Base-by-base conservation (phyloP, 768 basidiomycete species). In the Pulveroboletus sp. region DNA sequence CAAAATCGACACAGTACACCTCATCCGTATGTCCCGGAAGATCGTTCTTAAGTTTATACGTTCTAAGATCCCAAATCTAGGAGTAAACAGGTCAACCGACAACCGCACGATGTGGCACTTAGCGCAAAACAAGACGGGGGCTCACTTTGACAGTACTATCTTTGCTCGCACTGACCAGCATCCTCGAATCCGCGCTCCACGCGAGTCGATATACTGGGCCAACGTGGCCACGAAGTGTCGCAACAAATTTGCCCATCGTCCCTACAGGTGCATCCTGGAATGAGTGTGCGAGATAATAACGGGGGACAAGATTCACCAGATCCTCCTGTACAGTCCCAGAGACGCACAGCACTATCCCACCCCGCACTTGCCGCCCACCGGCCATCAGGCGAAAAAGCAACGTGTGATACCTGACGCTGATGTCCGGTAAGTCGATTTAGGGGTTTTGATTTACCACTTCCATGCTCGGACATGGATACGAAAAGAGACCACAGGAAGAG, bases 1-100 rank as follows among this genome's bases (percentile, higher is more conserved):
- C 94, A 64, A 97, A 99, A 69, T 98, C 95, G 14, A 99, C 95
- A 61, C 95, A 97, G 70, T 97, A 98, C 31, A 99, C 94, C 66
- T 99, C 95, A 57, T 99, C 95, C 2, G 88, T 90, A 65, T 99
- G 95, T 17, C 95, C 95, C 0, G 94, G 92, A 16, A 99, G 81
- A 66, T 99, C 95, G 7, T 80, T 83, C 63, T 91, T 89, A 53
- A 99, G 82, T 70, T 99, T 98, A 69, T 90, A 92, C 6, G 93
- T 97, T 67, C 91, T 94, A 47, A 98, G 75, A 67, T 97, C 91
- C 95, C 95, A 98, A 20, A 97, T 84, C 93, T 65, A 51, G n/a
- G 10, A 19, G 38, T 8, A 25, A 9, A 37, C 5, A 5, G 6
- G 14, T 52, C 11, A 34, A n/a, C 20, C 20, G 5, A 25, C n/a